Base-by-base conservation (phyloP, 768 basidiomycete genomes). In the Boletus pseudopeckii region DNA sequence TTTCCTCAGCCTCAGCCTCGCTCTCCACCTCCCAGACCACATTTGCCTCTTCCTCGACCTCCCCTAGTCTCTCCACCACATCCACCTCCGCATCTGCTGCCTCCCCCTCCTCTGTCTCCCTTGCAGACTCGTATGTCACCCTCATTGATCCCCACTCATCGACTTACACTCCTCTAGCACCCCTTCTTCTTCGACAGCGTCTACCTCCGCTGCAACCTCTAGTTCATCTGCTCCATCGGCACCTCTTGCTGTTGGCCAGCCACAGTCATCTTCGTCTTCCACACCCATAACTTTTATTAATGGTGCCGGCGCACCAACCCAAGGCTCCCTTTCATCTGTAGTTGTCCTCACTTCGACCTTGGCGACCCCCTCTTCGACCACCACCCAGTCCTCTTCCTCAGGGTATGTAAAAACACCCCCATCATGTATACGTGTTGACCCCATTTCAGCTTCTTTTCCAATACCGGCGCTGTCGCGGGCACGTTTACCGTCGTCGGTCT, bases 401-500 rank as follows among this genome's bases (percentile, higher is more conserved):
- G 47, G 64, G 66, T 72, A 50, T 22, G 64, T 55, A 18, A 11
- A 13, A 1, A 1, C 36, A 17, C 15, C 28, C 13, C 4, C 0
- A 7, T 4, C 28, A 24, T 24, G 10, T 14, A 3, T 38, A 2
- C 5, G 14, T 4, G 3, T 30, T 57, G 40, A 59, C 1, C 33
- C 28, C 24, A 1, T 40, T 18, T 22, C 49, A 80, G 80, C 53
- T 81, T 81, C 71, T 74, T 78, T 58, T 57, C 70, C 43, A 74
- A 77, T 57, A 77, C 72, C 47, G 75, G 71, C 34, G 80, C 77
- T 0, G 75, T 79, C 18, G 80, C 75, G 0, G 76, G 73, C 38
- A 74, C 73, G 0, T 81, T 80, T 54, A 69, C 74, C 38, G 67
- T 72, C 52, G 69, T 74, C 48, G 76, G 73, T 45, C 57, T 81